Conservation (phyloP, 208 protist species). For the Trypanosoma lewisi region DNA sequence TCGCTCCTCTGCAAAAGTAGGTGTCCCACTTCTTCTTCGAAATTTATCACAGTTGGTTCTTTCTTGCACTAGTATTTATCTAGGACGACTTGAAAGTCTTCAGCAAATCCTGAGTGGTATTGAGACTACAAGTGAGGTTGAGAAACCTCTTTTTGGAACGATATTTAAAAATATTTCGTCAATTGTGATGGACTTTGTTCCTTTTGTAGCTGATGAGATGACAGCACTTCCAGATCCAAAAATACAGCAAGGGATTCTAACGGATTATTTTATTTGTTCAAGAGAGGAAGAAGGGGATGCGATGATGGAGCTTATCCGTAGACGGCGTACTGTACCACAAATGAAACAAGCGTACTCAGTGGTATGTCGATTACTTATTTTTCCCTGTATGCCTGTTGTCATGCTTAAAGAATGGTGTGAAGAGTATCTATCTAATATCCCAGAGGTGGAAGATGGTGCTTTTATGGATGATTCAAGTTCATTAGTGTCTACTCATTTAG, state of each 20-base stretch:
- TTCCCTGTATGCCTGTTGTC: slow-evolving; percentile 24
- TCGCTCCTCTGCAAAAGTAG: slow-evolving; percentile 27
- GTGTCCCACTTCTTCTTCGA: slow-evolving; percentile 11
- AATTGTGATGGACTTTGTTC: slow-evolving; percentile 53
- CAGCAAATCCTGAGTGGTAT: slow-evolving; percentile 39
- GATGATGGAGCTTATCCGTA: slow-evolving; percentile 21
- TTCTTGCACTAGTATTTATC: slow-evolving; percentile 40
- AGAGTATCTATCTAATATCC: not conserved
- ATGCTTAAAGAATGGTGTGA: slow-evolving; percentile 28
- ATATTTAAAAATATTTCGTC: slow-evolving; percentile 54
- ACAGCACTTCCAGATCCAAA: slow-evolving; percentile 13
- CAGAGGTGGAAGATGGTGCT: not conserved
- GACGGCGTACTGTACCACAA: slow-evolving; percentile 7
- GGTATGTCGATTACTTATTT: slow-evolving; percentile 11
- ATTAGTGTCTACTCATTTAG: not conserved
- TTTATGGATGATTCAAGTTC: slow-evolving; percentile 24
- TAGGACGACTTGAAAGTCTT: slow-evolving; percentile 46
- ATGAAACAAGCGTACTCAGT: slow-evolving; percentile 17
- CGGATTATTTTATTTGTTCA: slow-evolving; percentile 26
- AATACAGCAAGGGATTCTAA: slow-evolving; percentile 20
- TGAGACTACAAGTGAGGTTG: slow-evolving; percentile 9
- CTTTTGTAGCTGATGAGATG: slow-evolving; percentile 15
- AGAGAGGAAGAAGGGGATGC: not conserved
- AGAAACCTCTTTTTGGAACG: slow-evolving; percentile 27
- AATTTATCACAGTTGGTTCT: slow-evolving; percentile 50